Percentiles rank a stretch among this genome's conserved stretches.
These are phyloP conservation scores for Colletotrichum sp. DNA, from an alignment of 2,329 filamentous ascomycete species.

Conservation along the genomic window DNA sequence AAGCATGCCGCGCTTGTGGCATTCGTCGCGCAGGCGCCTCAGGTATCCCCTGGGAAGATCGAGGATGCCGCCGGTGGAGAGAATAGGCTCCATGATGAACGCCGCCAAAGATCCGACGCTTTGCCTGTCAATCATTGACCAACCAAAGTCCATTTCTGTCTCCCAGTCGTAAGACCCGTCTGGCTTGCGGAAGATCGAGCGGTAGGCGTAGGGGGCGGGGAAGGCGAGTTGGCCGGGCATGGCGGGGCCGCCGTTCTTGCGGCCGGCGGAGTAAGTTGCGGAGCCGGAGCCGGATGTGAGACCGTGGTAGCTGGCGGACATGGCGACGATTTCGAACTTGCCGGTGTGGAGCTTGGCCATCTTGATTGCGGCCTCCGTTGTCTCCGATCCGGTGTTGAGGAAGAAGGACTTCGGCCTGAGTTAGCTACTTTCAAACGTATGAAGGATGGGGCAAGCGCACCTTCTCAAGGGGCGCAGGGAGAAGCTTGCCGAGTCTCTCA, in stretches of 20 bases:
- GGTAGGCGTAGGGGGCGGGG: conserved; percentile 64
- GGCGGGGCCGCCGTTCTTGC: conserved; percentile 45
- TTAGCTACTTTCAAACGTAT: not conserved
- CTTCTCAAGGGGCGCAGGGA: conserved; percentile 53
- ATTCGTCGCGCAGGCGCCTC: conserved; percentile 52
- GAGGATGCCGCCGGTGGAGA: conserved; percentile 60
- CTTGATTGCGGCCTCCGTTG: conserved; percentile 64
- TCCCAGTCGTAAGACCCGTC: conserved; percentile 70
- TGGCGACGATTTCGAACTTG: conserved; percentile 66
- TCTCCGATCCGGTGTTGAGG: conserved; percentile 59
- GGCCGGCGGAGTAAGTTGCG: conserved; percentile 58
- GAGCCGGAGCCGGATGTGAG: conserved; percentile 57
- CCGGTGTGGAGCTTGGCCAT: conserved; percentile 67
- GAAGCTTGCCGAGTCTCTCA: conserved; percentile 47
- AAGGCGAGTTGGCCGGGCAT: conserved; percentile 63
- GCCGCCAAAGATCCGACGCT: conserved; percentile 65
- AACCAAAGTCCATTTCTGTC: conserved; percentile 66
- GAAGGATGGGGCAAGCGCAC: not conserved
- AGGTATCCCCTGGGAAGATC: conserved; percentile 61
- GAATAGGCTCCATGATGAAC: conserved; percentile 65
- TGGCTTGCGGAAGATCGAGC: conserved; percentile 61
- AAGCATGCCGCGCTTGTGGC: conserved; percentile 58
- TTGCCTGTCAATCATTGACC: conserved; percentile 62
- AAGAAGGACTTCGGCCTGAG: conserved; percentile 46
- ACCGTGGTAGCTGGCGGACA: conserved; percentile 65